These are phyloP conservation scores for Tylopilus cervinicoccineus DNA, from an alignment of 768 basidiomycete species.

Conservation along the genomic window DNA sequence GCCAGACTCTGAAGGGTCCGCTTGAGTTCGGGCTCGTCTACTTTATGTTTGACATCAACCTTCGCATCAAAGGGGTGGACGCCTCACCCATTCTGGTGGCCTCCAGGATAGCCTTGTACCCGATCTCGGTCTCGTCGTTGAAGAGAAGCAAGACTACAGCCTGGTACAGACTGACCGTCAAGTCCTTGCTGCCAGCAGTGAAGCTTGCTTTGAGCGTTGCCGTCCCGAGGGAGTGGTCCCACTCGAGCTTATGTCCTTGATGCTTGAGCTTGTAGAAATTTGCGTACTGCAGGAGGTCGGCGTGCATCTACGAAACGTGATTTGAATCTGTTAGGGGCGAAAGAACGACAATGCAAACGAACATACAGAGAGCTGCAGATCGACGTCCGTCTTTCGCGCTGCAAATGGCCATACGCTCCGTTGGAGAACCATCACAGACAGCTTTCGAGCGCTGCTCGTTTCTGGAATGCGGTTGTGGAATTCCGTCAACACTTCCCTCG, in stretches of 20 bases:
- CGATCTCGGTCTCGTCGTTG: conserved; percentile 60
- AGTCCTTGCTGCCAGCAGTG: conserved; percentile 67
- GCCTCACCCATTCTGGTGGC: conserved; percentile 69
- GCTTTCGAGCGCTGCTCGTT: conserved; percentile 40
- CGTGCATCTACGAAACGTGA: conserved; percentile 57
- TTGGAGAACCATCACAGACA: conserved; percentile 81
- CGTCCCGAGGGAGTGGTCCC: conserved; percentile 86
- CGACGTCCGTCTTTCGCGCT: conserved; percentile 44
- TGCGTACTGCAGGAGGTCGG: conserved; percentile 57
- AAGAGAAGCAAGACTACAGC: conserved; percentile 83
- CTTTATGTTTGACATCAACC: not conserved
- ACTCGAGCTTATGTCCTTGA: conserved; percentile 69
- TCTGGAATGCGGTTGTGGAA: conserved; percentile 48
- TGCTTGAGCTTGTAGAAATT: conserved; percentile 79
- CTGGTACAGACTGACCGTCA: conserved; percentile 89
- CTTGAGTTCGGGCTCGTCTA: conserved; percentile 71
- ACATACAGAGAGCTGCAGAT: conserved; percentile 52
- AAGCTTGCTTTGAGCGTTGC: conserved; percentile 74
- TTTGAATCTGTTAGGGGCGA: conserved; percentile 9
- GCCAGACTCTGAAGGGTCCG: conserved; percentile 90
- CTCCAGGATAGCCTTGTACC: conserved; percentile 63
- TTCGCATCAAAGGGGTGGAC: not conserved
- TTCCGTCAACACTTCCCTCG: conserved; percentile 66
- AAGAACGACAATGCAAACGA: not conserved
- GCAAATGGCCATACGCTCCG: conserved; percentile 86